Evolutionary conservation across 2,329 filamentous ascomycete species (phyloP).

Genomic region (Sclerotinia subarctica): DNA sequence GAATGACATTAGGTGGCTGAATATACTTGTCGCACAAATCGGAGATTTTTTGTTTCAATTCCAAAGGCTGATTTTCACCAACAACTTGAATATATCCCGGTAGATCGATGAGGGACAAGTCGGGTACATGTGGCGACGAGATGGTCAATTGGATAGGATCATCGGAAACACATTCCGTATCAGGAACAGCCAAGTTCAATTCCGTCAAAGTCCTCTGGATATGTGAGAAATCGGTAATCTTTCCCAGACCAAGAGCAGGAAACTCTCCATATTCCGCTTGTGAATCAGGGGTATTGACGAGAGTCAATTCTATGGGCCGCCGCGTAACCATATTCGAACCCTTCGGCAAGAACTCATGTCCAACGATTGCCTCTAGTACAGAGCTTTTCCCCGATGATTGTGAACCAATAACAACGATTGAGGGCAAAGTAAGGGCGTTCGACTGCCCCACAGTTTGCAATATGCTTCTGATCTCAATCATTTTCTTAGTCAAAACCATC

Average conservation of each 20-base stretch:
- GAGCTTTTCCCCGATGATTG: conserved; percentile 99
- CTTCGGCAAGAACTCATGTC: conserved; percentile 95
- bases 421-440: conserved; percentile 80
- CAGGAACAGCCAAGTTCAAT: conserved; percentile 88
- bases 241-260: conserved; percentile 82
- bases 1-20: conserved; percentile 88
- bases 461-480: conserved; percentile 97
- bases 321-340: conserved; percentile 99
- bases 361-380: conserved; percentile 92
- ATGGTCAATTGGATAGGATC: conserved; percentile 96
- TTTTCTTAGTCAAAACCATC: conserved; percentile 99
- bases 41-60: conserved; percentile 92
- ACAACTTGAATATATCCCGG: conserved; percentile 97
- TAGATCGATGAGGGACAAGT: conserved; percentile 91
- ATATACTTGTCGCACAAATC: conserved; percentile 99
- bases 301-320: conserved; percentile 89
- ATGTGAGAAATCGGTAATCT: conserved; percentile 85
- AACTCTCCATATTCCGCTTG: conserved; percentile 94
- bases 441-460: conserved; percentile 91
- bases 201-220: conserved; percentile 94
- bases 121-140: conserved; percentile 91
- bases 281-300: conserved; percentile 89
- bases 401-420: conserved; percentile 98
- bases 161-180: conserved; percentile 88
- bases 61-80: conserved; percentile 81